Base-by-base conservation (phyloP, 345 rosid genomes). In the Raphanus sativus region DNA sequence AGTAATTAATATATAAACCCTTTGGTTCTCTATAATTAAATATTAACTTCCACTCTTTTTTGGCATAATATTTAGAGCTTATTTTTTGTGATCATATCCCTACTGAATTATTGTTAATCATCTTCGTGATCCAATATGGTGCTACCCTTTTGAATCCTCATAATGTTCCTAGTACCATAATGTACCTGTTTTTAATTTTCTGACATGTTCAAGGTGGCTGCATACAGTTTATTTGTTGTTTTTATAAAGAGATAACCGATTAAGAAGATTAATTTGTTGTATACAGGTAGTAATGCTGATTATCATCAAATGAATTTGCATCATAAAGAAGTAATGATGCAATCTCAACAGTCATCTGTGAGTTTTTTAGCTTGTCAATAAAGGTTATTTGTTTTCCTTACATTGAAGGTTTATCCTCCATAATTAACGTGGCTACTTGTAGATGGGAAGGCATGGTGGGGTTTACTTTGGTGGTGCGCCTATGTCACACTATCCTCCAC, bases 301-400 rank as follows among this genome's bases (percentile, higher is more conserved):
- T 90, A 89, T 81, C 48, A 89, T 81, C 48, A 82, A 21, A 87
- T 92, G 89, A 98, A 92, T 81, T 65, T 94, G 84, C 99, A 92
- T 74, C 97, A 87, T 80, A 90, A 94, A 80, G 99, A 94, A 63
- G 92, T 91, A 54, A 85, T 92, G 96, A 90, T 94, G 96, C 98
- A 90, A 82, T 89, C 97, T 77, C 98, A 94, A 84, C 97, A 89
- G 78, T 94, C 89, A 80, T 86, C 92, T 65, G 99, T 95, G 82
- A 84, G 98, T 80, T 38, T 38, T 61, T 29, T 56, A 30, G 70
- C 61, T 8, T 66, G 29, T 74, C 12, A 58, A 71, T 32, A 62
- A 40, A 36, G 67, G 25, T 58, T 63, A 66, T 60, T 63, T 69
- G 69, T 66, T 28, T 65, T 32, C 29, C 65, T 34, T 67, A 11